Percentiles rank a stretch among this genome's conserved stretches.
Conservation (phyloP, 2,329 filamentous ascomycete genomes). For the Cladosporium colombiae region DNA sequence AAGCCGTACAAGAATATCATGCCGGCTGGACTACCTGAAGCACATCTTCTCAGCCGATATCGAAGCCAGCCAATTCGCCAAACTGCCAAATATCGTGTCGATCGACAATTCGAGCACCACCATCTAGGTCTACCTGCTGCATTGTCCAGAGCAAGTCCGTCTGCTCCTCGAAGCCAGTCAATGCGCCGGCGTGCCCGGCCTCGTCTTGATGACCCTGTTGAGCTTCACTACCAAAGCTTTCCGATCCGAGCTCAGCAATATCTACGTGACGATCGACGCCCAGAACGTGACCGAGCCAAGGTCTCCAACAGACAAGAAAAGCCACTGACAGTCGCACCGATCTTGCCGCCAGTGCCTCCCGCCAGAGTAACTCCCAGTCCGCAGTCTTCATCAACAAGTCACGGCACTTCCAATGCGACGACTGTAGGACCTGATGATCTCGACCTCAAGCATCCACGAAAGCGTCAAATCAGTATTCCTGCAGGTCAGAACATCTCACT, state of each 20-base stretch:
- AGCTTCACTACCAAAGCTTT: conserved; percentile 20
- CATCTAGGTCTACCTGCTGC: not conserved
- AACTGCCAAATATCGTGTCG: not conserved
- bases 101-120: not conserved
- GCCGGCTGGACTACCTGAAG: not conserved
- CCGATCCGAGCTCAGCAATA: conserved; percentile 10
- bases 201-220: conserved; percentile 10
- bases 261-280: not conserved
- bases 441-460: conserved; percentile 37
- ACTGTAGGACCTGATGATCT: conserved; percentile 21
- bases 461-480: conserved; percentile 37
- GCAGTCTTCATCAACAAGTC: not conserved
- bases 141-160: not conserved
- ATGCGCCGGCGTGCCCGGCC: conserved; percentile 13
- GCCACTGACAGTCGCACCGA: not conserved
- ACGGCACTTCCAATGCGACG: conserved; percentile 8
- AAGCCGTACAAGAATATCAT: not conserved
- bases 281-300: not conserved
- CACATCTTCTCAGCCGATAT: not conserved
- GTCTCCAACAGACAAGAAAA: not conserved
- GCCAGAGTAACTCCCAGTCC: conserved; percentile 14
- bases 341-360: conserved; percentile 22
- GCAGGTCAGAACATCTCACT: conserved; percentile 44
- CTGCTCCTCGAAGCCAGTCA: not conserved
- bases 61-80: not conserved